Evolutionary conservation across 164 flowering plant genomes (phyloP).

Genomic region (Vitis cinerea): DNA sequence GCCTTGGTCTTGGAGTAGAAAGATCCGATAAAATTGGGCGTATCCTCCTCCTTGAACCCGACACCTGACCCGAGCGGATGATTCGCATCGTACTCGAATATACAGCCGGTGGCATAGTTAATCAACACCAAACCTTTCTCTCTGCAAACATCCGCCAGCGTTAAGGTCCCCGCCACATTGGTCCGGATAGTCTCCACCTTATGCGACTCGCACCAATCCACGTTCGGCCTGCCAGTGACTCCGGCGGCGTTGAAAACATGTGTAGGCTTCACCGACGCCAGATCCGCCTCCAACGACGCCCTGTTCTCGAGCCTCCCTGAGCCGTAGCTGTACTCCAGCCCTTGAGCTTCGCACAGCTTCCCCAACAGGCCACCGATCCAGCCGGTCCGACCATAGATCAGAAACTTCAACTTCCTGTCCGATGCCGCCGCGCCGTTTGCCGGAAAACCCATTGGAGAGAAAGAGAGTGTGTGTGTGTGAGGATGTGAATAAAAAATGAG

Average conservation of each 20-base stretch:
- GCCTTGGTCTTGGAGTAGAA: conserved; percentile 77
- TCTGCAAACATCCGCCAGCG: conserved; percentile 59
- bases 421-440: conserved; percentile 26
- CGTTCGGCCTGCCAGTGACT: conserved; percentile 69
- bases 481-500: no score
- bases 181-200: conserved; percentile 69
- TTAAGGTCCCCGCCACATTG: conserved; percentile 63
- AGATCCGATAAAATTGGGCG: conserved; percentile 62
- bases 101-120: conserved; percentile 69
- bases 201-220: conserved; percentile 74
- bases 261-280: conserved; percentile 41
- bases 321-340: conserved; percentile 45
- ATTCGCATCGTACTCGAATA: conserved; percentile 54
- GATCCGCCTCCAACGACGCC: conserved; percentile 42
- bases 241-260: conserved; percentile 79
- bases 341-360: conserved; percentile 48
- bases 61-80: conserved; percentile 58
- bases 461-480: background rate
- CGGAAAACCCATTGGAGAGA: conserved; percentile 37
- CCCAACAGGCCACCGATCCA: conserved; percentile 75
- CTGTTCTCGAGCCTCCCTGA: conserved; percentile 62
- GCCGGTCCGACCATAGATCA: conserved; percentile 73
- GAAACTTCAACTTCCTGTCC: conserved; percentile 38
- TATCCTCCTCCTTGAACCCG: conserved; percentile 68
- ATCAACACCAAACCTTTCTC: conserved; percentile 48